These are phyloP conservation scores for Xylaria digitata DNA, from an alignment of 2,329 filamentous ascomycete genomes.

Conservation along the genomic window DNA sequence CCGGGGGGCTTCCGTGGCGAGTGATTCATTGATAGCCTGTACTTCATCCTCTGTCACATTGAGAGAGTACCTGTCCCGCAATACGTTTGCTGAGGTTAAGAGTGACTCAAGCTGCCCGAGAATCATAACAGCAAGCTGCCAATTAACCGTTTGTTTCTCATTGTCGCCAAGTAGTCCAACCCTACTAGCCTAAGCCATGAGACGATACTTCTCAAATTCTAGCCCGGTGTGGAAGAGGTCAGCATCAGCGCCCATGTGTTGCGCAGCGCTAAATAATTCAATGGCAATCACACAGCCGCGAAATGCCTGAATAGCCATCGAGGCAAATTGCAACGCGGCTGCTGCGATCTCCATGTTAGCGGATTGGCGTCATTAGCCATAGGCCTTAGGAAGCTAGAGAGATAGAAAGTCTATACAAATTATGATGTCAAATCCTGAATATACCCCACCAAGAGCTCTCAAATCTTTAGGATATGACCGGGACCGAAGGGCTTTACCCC, in stretches of 20 bases:
- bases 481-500: too few relatives aligned
- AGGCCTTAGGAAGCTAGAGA: too few relatives aligned
- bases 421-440: too few relatives aligned
- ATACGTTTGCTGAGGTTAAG: conserved; percentile 35
- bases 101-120: conserved; percentile 34
- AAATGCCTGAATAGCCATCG: conserved; percentile 36
- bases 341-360: conserved; percentile 33
- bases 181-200: conserved; percentile 37
- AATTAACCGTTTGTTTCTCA: conserved; percentile 36
- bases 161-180: conserved; percentile 34
- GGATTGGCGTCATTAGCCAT: too few relatives aligned
- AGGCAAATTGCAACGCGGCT: conserved; percentile 31
- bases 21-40: conserved; percentile 18
- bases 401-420: too few relatives aligned
- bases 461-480: too few relatives aligned
- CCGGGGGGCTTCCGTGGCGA: conserved; percentile 12
- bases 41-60: conserved; percentile 37
- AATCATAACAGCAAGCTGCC: conserved; percentile 37
- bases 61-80: conserved; percentile 38
- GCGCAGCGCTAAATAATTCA: conserved; percentile 38
- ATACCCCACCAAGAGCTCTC: too few relatives aligned
- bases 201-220: conserved; percentile 41
- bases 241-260: conserved; percentile 40
- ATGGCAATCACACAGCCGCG: conserved; percentile 37
- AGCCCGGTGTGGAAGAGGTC: conserved; percentile 38